Base-by-base conservation (phyloP, 2,329 filamentous ascomycete genomes). In the Grosmannia serpens region DNA sequence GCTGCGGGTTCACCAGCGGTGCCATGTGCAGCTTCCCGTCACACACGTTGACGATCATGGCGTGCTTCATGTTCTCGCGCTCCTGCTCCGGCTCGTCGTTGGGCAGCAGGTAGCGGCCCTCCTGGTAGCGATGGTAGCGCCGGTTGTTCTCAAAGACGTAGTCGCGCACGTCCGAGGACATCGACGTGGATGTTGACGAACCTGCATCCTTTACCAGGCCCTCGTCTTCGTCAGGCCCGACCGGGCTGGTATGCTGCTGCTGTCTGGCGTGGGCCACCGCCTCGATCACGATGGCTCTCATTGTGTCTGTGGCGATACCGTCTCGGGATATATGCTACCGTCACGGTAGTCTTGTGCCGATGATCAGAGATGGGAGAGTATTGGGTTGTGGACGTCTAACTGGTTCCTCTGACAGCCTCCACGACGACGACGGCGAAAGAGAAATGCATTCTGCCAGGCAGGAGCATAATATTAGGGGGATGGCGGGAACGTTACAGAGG, bases 21-120 rank as follows among this genome's bases (percentile, higher is more conserved):
- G 79, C 77, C 64, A 79, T 79, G 64, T 77, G 74, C n/a, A 82
- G 68, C 59, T 72, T 72, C 41, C 74, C 70, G 57, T 74, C 74
- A 60, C 75, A 77, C 20, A 80, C 69, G 59, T 78, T 64, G 65
- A 74, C 76, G 49, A 78, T 69, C 73, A 80, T 77, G 61, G 73
- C 70, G 65, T 82, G 80, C 64, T 79, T 80, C 73, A 73, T 73
- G 59, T 71, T 70, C 62, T 76, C 73, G 22, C 75, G 65, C 62
- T 75, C 72, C 60, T 75, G 74, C 62, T 77, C 75, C 3, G 67
- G 63, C 24, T 75, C 70, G 57, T 77, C 74, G 60, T 77, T 77
- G 60, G 67, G 67, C 31, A 69, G 59, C 26, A 61, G 63, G 55
- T 69, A 69, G 17, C 62, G 59, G 15, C 65, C 64, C 27, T 65